Evolutionary conservation across 2,329 filamentous ascomycete species (phyloP).

Genomic region (Trichophyton verrucosum): DNA sequence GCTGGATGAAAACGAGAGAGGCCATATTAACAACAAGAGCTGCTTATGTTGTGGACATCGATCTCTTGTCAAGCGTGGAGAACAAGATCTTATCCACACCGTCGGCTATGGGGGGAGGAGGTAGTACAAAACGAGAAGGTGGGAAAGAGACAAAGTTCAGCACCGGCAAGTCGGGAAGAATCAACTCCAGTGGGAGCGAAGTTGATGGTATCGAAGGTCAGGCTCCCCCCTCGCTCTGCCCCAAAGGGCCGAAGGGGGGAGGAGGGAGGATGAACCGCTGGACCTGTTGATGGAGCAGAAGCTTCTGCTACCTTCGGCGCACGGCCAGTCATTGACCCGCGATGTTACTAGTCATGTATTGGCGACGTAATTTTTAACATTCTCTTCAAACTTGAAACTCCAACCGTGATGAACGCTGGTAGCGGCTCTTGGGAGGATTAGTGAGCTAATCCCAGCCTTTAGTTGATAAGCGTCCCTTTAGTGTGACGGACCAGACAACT

Average conservation of each 20-base stretch:
- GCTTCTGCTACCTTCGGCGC: neutral
- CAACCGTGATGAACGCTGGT: neutral
- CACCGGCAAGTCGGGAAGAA: conserved; percentile 1
- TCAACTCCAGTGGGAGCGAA: neutral
- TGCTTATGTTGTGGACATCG: neutral
- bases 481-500: neutral
- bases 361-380: neutral
- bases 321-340: neutral
- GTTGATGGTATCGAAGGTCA: neutral
- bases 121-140: conserved; percentile 2
- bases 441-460: neutral
- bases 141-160: conserved; percentile 1
- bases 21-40: neutral
- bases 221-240: neutral
- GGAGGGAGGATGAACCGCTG: neutral
- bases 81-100: neutral
- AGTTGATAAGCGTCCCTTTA: neutral
- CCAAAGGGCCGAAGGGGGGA: neutral
- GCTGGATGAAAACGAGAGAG: neutral
- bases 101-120: neutral
- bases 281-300: neutral
- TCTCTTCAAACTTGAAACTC: neutral
- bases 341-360: neutral
- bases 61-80: neutral
- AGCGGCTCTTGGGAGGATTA: neutral